Conservation (phyloP, 352 stramenopile species). For the Halophytophthora polymorphica region DNA sequence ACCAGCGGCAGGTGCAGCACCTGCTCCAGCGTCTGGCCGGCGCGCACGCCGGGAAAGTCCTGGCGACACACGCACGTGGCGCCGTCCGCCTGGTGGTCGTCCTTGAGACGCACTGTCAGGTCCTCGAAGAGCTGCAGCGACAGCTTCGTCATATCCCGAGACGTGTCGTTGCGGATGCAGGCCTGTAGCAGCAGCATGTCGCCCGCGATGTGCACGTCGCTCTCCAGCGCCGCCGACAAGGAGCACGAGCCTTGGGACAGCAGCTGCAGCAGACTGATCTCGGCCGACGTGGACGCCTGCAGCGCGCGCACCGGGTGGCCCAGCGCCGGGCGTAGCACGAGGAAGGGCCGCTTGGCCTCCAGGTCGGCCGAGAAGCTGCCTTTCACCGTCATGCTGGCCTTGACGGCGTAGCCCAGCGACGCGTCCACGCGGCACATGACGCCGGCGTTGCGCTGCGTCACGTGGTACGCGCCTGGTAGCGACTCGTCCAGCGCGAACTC, state of each 20-base stretch:
- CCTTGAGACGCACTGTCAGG: slow-evolving; percentile 19
- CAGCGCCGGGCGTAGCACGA: slow-evolving; percentile 20
- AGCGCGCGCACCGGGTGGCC: slow-evolving; percentile 21
- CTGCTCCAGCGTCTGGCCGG: slow-evolving; percentile 23
- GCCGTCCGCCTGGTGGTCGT: slow-evolving; percentile 16
- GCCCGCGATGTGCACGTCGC: slow-evolving; percentile 25
- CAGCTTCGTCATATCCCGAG: slow-evolving; percentile 28
- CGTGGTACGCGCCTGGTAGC: slow-evolving; percentile 44
- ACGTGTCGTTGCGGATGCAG: slow-evolving; percentile 25
- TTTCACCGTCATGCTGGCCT: slow-evolving; percentile 59
- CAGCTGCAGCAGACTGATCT: slow-evolving; percentile 24
- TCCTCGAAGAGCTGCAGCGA: slow-evolving; percentile 32
- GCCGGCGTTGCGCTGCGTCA: slow-evolving; percentile 18
- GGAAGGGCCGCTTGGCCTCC: slow-evolving; percentile 33
- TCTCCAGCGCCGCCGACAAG: slow-evolving; percentile 20
- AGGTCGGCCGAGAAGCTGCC: slow-evolving; percentile 66
- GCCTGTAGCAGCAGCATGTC: slow-evolving; percentile 27
- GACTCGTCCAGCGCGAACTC: slow-evolving; percentile 43
- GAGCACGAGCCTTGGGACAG: slow-evolving; percentile 32
- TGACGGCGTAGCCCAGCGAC: slow-evolving; percentile 68
- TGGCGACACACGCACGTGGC: slow-evolving; percentile 21
- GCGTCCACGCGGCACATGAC: slow-evolving; percentile 44
- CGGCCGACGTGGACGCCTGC: slow-evolving; percentile 13
- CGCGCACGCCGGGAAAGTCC: slow-evolving; percentile 27
- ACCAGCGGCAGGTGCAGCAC: slow-evolving; percentile 27